Evolutionary conservation across 1,284 basidiomycete genomes (phyloP).

Genomic region (Leccinum fallax): DNA sequence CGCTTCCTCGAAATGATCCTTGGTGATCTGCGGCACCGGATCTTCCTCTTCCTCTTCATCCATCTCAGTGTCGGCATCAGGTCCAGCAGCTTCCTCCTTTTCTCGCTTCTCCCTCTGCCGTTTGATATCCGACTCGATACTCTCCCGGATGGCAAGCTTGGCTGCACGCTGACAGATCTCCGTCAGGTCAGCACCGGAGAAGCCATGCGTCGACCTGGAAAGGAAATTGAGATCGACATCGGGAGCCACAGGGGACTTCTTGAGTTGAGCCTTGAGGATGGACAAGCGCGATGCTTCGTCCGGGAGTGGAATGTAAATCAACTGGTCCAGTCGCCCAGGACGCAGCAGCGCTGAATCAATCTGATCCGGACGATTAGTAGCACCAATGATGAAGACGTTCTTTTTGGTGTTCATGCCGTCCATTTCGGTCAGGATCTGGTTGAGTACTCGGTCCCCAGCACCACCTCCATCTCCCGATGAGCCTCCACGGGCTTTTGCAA

Average conservation of each 20-base stretch:
- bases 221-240: conserved; percentile 89
- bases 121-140: conserved; percentile 92
- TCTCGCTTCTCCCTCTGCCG: conserved; percentile 80
- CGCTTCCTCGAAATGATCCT: conserved; percentile 96
- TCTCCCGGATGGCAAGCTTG: conserved; percentile 94
- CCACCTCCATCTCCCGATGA: conserved; percentile 89
- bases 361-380: conserved; percentile 99
- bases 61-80: conserved; percentile 68
- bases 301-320: conserved; percentile 93
- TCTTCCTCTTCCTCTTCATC: conserved; percentile 87
- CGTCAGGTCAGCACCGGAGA: conserved; percentile 98
- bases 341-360: conserved; percentile 97
- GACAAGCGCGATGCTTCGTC: conserved; percentile 91
- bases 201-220: conserved; percentile 94
- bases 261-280: conserved; percentile 89
- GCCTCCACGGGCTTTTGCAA: conserved; percentile 93
- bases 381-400: conserved; percentile 99
- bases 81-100: conserved; percentile 63
- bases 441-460: conserved; percentile 95
- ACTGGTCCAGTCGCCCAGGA: conserved; percentile 96
- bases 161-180: conserved; percentile 99
- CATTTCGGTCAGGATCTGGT: conserved; percentile 99
- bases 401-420: conserved; percentile 99
- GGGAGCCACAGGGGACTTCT: conserved; percentile 90
- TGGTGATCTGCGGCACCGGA: conserved; percentile 95